Base-by-base conservation (phyloP, 2,329 filamentous ascomycete genomes). In the Sordariomycetes sp. region DNA sequence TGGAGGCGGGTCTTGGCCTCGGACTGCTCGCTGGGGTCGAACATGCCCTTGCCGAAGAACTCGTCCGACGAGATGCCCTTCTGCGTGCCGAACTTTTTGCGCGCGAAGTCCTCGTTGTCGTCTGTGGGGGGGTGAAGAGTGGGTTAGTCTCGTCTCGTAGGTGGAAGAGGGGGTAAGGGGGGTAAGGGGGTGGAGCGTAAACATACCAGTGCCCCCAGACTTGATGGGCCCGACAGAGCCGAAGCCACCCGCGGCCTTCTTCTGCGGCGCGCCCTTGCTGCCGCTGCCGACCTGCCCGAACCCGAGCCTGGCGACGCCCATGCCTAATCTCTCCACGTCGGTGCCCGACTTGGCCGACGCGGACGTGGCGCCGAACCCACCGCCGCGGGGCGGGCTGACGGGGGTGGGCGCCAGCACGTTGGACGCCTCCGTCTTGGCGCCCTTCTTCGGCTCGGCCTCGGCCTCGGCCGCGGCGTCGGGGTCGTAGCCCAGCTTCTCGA, bases 1-100 rank as follows among this genome's bases (percentile, higher is more conserved):
- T 90, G 87, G 58, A 99, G 81, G 48, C 94, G 85, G 25, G 80
- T 79, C 77, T 96, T 96, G 65, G 94, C 93, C 75, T 97, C 93
- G 56, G 85, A 79, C 69, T 94, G 88, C 10, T 87, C 83, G 58
- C 79, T 79, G 43, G 92, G 85, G 69, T 99, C 92, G 72, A 86
- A 97, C 58, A 82, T 76, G 57, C 91, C 90, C 70, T 94, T 93
- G 67, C 93, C 91, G 69, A 99, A 99, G 79, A 96, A 99, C 70
- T 99, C 94, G 71, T 99, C 94, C 0, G 92, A 97, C 0, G 91
- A 97, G 64, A 99, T 99, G 65, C 89, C 89, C 78, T 97, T 97
- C 71, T 99, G 94, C 51, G 74, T 74, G 61, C 92, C 93, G 67
- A 99, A 99, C 72, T 96, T 96, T 68, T 82, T 77, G 66, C 89